phyloP scores from a whole-genome alignment of 768 basidiomycete species.

The Porphyrellus cyaneotinctus region DNA sequence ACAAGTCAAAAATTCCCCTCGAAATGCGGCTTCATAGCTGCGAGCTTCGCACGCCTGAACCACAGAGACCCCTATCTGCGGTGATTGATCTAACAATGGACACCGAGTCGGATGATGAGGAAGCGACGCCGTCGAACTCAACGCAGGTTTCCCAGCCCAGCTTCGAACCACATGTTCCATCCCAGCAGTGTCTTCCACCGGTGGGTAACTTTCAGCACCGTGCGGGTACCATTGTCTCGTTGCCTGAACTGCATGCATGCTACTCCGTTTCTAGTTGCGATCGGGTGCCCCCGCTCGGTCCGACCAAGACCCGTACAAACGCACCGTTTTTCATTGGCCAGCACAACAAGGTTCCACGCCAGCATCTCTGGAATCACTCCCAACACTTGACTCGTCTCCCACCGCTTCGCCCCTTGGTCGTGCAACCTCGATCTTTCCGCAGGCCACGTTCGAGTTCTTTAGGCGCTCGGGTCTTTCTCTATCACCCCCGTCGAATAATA shows the following conservation, averaged over 20 bases:
- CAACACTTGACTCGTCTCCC: neutral
- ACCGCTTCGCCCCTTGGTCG: neutral
- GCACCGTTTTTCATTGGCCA: neutral
- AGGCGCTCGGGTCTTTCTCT: conserved; percentile 5
- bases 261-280: conserved; percentile 7
- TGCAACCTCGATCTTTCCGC: neutral
- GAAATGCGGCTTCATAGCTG: conserved; percentile 15
- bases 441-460: neutral
- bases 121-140: neutral
- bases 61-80: neutral
- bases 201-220: conserved; percentile 14
- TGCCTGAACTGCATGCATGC: neutral
- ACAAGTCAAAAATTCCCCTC: conserved; percentile 15
- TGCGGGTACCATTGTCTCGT: neutral
- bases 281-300: neutral
- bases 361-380: neutral
- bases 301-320: neutral
- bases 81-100: conserved; percentile 24
- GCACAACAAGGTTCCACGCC: conserved; percentile 1
- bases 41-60: conserved; percentile 1
- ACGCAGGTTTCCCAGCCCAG: neutral
- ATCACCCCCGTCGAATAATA: conserved; percentile 1
- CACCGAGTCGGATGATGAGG: conserved; percentile 1
- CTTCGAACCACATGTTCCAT: neutral
- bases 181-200: neutral